Conservation (phyloP, 129 eudicot species). For the Sambucus nigra region DNA sequence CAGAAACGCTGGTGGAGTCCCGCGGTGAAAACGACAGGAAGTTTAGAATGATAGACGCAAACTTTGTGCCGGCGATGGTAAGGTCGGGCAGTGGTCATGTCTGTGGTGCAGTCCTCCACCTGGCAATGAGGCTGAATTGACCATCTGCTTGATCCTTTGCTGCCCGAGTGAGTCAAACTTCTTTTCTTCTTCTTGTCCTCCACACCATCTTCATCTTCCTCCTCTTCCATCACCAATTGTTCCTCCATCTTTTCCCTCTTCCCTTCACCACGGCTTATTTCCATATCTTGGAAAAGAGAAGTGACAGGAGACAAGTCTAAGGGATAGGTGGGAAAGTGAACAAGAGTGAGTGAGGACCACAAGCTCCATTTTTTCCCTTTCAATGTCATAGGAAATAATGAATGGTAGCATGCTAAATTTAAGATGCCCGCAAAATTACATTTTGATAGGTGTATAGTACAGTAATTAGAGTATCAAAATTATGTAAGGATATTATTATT, state of each 20-base stretch:
- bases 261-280: conserved; percentile 38
- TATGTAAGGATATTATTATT: too few relatives aligned
- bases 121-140: conserved; percentile 53
- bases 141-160: conserved; percentile 40
- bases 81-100: conserved; percentile 52
- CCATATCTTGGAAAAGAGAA: conserved; percentile 23
- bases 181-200: conserved; percentile 40
- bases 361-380: conserved; percentile 23
- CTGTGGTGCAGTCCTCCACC: conserved; percentile 48
- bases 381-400: conserved; percentile 23
- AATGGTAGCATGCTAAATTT: conserved; percentile 22
- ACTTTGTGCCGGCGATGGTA: conserved; percentile 90
- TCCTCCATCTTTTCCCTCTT: conserved; percentile 29
- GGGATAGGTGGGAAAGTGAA: conserved; percentile 11
- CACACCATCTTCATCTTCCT: conserved; percentile 46
- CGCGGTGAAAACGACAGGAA: conserved; percentile 44
- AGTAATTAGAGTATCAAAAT: too few relatives aligned
- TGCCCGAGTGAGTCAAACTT: conserved; percentile 24
- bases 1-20: conserved; percentile 72
- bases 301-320: conserved; percentile 17
- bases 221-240: conserved; percentile 38
- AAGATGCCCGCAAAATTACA: conserved; percentile 1
- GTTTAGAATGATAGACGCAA: conserved; percentile 76
- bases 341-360: conserved; percentile 55
- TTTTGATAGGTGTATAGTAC: conserved; percentile 17